A percentile compares a stretch with the other conserved stretches of the same genome.
phyloP scores from a whole-genome alignment of 805 yeast genomes.

The Millerago galiae region DNA sequence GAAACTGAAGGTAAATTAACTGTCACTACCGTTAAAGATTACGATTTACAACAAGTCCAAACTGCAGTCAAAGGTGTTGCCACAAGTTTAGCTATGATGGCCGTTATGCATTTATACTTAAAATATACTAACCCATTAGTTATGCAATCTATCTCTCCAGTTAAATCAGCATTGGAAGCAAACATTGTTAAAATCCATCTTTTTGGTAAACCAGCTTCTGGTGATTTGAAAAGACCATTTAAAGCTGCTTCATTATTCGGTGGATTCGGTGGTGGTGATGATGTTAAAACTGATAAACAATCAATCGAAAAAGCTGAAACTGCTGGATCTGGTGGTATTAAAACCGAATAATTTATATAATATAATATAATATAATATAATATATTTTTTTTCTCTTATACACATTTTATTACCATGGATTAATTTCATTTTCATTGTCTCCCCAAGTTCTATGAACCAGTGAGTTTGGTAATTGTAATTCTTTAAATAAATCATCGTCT shows the following conservation, averaged over 20 bases:
- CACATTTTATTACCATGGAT: conserved; percentile 49
- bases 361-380: too few species aligned
- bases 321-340: conserved; percentile 82
- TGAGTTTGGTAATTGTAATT: conserved; percentile 41
- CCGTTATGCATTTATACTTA: conserved; percentile 96
- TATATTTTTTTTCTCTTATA: neutral
- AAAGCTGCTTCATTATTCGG: conserved; percentile 80
- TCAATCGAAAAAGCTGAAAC: conserved; percentile 79
- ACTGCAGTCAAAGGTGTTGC: conserved; percentile 73
- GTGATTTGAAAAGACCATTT: conserved; percentile 96
- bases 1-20: conserved; percentile 66
- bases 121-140: conserved; percentile 95
- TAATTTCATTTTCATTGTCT: conserved; percentile 41
- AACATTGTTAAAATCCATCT: conserved; percentile 89
- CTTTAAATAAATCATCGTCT: conserved; percentile 44
- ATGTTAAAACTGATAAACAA: conserved; percentile 77
- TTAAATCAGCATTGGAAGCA: conserved; percentile 84
- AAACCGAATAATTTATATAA: conserved; percentile 26
- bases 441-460: conserved; percentile 50
- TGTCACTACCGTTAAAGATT: conserved; percentile 90
- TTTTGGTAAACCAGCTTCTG: conserved; percentile 73
- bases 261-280: conserved; percentile 37
- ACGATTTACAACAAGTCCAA: conserved; percentile 85
- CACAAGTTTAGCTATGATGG: conserved; percentile 94
- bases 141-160: conserved; percentile 87